These are phyloP conservation scores for Fusarium verrucosum DNA, from an alignment of 2,329 filamentous ascomycete genomes.

Conservation along the genomic window DNA sequence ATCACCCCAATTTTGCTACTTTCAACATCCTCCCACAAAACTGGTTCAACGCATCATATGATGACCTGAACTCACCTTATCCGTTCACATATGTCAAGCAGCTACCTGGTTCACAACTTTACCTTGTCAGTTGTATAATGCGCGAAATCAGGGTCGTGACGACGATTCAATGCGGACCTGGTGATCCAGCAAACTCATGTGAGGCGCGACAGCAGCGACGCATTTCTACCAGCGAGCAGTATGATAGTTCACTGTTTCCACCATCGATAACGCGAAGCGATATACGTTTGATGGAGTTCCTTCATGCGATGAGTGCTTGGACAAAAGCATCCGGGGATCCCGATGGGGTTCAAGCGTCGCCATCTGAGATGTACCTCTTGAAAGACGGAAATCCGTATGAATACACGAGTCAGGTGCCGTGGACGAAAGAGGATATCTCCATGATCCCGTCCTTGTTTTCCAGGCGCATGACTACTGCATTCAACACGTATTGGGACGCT, in stretches of 20 bases:
- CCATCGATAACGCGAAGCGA: not conserved
- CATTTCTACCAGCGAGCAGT: not conserved
- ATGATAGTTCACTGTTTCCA: not conserved
- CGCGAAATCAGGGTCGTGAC: not conserved
- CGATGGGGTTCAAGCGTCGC: too few relatives aligned
- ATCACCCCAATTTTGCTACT: not conserved
- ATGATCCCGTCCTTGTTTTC: not conserved
- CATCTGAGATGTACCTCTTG: not conserved
- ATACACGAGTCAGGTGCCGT: not conserved
- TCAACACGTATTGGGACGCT: not conserved
- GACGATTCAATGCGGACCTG: not conserved
- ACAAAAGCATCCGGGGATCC: too few relatives aligned
- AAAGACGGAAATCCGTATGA: not conserved
- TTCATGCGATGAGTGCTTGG: too few relatives aligned
- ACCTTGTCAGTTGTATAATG: not conserved
- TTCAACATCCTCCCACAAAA: not conserved
- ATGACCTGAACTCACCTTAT: too few relatives aligned
- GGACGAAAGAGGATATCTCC: not conserved
- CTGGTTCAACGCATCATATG: too few relatives aligned
- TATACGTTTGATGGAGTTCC: too few relatives aligned
- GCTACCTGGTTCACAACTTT: not conserved
- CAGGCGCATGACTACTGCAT: not conserved
- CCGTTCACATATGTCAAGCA: too few relatives aligned
- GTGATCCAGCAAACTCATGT: not conserved
- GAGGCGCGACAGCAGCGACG: not conserved